These are phyloP conservation scores for Colletotrichum magnum DNA, from an alignment of 2,329 filamentous ascomycete genomes.

Conservation along the genomic window DNA sequence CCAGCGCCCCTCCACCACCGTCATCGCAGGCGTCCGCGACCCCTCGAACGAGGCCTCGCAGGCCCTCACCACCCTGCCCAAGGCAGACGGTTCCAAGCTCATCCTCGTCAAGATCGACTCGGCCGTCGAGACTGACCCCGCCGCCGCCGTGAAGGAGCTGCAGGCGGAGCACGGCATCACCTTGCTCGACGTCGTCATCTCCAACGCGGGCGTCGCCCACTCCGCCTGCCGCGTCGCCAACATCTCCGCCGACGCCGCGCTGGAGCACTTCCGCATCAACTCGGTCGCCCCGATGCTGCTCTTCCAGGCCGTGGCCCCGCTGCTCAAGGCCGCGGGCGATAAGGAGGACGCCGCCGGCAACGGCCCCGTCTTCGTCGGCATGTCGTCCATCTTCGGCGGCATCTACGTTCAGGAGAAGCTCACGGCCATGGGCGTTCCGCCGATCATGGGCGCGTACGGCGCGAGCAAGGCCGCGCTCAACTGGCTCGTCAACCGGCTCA, in stretches of 20 bases:
- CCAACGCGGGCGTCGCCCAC: conserved; percentile 62
- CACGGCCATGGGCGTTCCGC: neutral
- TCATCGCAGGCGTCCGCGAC: conserved; percentile 58
- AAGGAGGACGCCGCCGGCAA: too few species aligned
- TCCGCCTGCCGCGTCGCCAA: conserved; percentile 35
- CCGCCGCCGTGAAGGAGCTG: conserved; percentile 49
- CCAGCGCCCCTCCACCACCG: conserved; percentile 45
- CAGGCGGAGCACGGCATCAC: conserved; percentile 50
- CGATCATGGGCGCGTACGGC: conserved; percentile 39
- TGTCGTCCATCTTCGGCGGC: conserved; percentile 45
- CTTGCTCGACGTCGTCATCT: conserved; percentile 65
- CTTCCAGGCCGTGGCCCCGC: conserved; percentile 44
- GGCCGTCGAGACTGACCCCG: conserved; percentile 49
- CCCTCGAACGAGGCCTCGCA: conserved; percentile 45
- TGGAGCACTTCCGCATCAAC: conserved; percentile 57
- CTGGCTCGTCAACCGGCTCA: conserved; percentile 41
- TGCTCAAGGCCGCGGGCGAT: conserved; percentile 43
- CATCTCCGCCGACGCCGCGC: conserved; percentile 47
- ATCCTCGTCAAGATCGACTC: conserved; percentile 60
- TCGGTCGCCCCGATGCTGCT: conserved; percentile 29
- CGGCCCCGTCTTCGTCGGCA: conserved; percentile 46
- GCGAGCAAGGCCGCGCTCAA: conserved; percentile 42
- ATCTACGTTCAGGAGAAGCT: conserved; percentile 27
- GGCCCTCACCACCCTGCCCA: conserved; percentile 54
- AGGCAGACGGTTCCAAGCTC: conserved; percentile 51